Conservation (phyloP, 73 alveolate genomes). For the Paramecium primaurelia region DNA sequence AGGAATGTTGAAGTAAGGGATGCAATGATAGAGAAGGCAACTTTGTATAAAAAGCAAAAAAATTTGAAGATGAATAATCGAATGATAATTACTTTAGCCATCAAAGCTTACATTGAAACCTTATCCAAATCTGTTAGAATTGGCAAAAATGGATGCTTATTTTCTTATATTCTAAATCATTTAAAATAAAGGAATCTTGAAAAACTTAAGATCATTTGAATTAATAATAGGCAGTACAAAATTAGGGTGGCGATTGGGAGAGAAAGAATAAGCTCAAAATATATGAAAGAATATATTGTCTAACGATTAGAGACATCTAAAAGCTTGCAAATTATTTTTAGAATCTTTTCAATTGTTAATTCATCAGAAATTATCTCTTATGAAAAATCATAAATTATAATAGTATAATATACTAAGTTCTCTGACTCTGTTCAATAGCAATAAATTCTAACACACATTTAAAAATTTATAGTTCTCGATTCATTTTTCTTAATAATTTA, state of each 20-base stretch:
- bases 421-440: too few species aligned
- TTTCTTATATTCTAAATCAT: conserved; percentile 71
- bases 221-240: conserved; percentile 59
- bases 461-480: too few species aligned
- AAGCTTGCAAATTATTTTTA: conserved; percentile 81
- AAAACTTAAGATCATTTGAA: conserved; percentile 64
- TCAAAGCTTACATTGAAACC: conserved; percentile 66
- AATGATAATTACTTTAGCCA: conserved; percentile 2
- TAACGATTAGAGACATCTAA: conserved; percentile 77
- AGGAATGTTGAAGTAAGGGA: conserved; percentile 78
- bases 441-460: too few species aligned
- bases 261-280: conserved; percentile 88
- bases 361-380: conserved; percentile 79
- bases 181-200: conserved; percentile 63
- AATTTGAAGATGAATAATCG: conserved; percentile 58
- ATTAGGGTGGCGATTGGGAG: conserved; percentile 97
- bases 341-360: conserved; percentile 88
- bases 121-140: conserved; percentile 69
- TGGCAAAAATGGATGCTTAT: conserved; percentile 76
- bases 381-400: too few species aligned
- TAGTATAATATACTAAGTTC: too few species aligned
- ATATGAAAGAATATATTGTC: conserved; percentile 85
- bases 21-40: conserved; percentile 73
- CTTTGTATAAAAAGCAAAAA: conserved; percentile 63
- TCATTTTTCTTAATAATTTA: too few species aligned